phyloP scores from a whole-genome alignment of 176 grass and related monocot genomes.

The Thinopyrum elongatum region DNA sequence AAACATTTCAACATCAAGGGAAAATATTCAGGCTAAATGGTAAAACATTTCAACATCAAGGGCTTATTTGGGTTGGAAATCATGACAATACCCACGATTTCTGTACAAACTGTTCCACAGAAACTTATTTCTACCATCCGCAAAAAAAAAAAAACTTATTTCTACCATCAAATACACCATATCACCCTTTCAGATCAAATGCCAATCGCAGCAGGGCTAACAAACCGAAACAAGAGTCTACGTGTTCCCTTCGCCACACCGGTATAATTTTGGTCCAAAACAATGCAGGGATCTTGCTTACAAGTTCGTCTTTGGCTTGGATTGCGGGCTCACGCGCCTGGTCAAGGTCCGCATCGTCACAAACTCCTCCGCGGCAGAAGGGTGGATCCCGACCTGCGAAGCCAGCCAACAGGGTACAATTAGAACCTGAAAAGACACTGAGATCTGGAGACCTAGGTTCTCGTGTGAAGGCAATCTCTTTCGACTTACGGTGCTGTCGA shows the following conservation, averaged over 20 bases:
- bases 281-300: neutral
- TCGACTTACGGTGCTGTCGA: slow-evolving; percentile 78
- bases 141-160: too few species aligned
- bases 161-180: neutral
- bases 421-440: neutral
- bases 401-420: neutral
- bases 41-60: neutral
- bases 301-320: slow-evolving; percentile 67
- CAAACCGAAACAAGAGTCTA: neutral
- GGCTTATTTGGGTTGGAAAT: neutral
- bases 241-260: neutral
- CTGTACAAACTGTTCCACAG: neutral
- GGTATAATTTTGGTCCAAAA: neutral
- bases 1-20: too few species aligned
- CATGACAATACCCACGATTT: neutral
- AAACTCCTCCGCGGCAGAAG: slow-evolving; percentile 85
- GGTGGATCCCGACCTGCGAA: slow-evolving; percentile 93
- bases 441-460: neutral
- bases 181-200: neutral
- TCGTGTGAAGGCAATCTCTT: neutral
- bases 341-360: slow-evolving; percentile 80
- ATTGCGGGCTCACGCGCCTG: slow-evolving; percentile 44
- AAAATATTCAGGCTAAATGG: too few species aligned
- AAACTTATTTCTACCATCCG: slow-evolving; percentile 37
- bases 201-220: neutral